phyloP scores from a whole-genome alignment of 331 rosid genomes.

The Arachis monticola region DNA sequence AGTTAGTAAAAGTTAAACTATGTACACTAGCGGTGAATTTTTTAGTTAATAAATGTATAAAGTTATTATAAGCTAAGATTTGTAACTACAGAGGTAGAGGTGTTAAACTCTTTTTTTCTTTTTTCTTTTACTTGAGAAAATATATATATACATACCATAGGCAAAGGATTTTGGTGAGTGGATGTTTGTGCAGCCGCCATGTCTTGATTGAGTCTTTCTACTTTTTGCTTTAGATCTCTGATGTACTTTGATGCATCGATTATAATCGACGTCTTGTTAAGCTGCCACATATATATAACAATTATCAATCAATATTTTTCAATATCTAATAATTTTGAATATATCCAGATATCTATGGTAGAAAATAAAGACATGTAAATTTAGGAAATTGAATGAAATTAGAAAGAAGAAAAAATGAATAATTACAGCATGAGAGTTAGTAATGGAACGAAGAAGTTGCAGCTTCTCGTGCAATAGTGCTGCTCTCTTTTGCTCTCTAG shows the following conservation, averaged over 20 bases:
- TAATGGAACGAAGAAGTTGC: slow-evolving; percentile 81
- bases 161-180: slow-evolving; percentile 48
- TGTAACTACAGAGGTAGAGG: too few species aligned
- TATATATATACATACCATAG: slow-evolving; percentile 52
- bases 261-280: slow-evolving; percentile 63
- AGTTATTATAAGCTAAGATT: too few species aligned
- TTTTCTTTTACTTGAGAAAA: neutral
- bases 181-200: slow-evolving; percentile 56
- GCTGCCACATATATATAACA: slow-evolving; percentile 48
- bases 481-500: slow-evolving; percentile 78
- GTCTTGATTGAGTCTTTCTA: slow-evolving; percentile 67
- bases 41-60: too few species aligned
- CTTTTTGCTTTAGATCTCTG: slow-evolving; percentile 71
- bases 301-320: neutral
- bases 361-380: too few species aligned
- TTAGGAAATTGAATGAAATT: slow-evolving; percentile 34
- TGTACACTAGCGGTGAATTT: too few species aligned
- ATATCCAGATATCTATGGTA: too few species aligned
- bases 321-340: neutral
- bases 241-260: slow-evolving; percentile 78
- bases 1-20: too few species aligned
- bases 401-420: slow-evolving; percentile 30
- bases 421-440: slow-evolving; percentile 86
- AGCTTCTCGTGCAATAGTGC: slow-evolving; percentile 69
- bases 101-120: neutral